Percentiles rank a stretch among this genome's conserved stretches.
Evolutionary conservation across 441 rosid genomes (phyloP).

Genomic region (Pelargonium cotyledonis): DNA sequence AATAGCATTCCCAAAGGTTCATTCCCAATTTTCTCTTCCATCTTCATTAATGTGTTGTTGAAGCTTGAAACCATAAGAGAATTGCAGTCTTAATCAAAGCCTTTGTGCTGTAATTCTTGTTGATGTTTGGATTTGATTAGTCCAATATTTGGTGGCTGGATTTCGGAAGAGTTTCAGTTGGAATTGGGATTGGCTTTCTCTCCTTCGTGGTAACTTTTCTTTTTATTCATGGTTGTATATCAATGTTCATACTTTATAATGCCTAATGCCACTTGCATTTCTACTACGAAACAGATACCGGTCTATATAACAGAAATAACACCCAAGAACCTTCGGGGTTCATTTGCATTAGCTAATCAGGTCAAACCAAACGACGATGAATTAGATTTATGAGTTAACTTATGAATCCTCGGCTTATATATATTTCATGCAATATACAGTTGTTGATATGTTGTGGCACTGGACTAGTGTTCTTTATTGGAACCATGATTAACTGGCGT

Average conservation of each 20-base stretch:
- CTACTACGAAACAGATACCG: conserved; percentile 15
- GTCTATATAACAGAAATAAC: conserved; percentile 35
- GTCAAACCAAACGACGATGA: conserved; percentile 19
- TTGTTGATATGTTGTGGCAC: conserved; percentile 37
- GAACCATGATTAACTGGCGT: conserved; percentile 49
- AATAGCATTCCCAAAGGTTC: conserved; percentile 28
- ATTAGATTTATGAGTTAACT: too few relatives aligned
- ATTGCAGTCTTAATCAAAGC: not conserved
- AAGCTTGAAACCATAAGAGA: too few relatives aligned
- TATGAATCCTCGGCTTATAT: not conserved
- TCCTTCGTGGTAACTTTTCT: conserved; percentile 19
- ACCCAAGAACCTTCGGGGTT: conserved; percentile 41
- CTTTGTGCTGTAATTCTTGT: not conserved
- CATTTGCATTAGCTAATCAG: conserved; percentile 32
- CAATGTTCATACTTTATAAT: not conserved
- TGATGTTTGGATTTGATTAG: not conserved
- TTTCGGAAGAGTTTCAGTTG: conserved; percentile 24
- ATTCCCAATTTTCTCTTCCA: conserved; percentile 1
- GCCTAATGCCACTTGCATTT: not conserved
- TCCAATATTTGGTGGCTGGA: conserved; percentile 23
- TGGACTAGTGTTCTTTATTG: conserved; percentile 37
- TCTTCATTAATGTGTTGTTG: not conserved
- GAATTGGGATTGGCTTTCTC: conserved; percentile 26
- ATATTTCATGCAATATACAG: conserved; percentile 28
- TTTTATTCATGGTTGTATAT: not conserved